Evolutionary conservation across 148 eudicot species (phyloP).

Genomic region (Chenopodium formosanum): DNA sequence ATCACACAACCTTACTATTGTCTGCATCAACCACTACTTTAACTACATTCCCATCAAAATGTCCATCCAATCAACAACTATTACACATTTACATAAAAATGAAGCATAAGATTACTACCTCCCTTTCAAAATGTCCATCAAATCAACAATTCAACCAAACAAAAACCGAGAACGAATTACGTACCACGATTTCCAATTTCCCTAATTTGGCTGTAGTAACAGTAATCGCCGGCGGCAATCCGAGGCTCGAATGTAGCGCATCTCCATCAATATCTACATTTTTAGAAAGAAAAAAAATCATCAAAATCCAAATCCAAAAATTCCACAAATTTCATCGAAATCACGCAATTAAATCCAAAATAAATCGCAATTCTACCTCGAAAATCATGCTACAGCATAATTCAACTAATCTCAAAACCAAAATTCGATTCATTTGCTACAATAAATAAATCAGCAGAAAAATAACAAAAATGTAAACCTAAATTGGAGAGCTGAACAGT

Average conservation of each 20-base stretch:
- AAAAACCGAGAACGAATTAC: constrained; percentile 23
- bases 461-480: constrained; percentile 36
- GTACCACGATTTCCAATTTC: constrained; percentile 79
- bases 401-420: constrained; percentile 9
- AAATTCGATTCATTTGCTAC: neutral
- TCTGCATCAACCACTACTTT: neutral
- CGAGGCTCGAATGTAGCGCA: constrained; percentile 86
- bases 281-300: constrained; percentile 2
- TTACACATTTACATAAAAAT: neutral
- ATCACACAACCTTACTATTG: neutral
- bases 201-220: constrained; percentile 88
- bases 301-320: neutral
- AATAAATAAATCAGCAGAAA: neutral
- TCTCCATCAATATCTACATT: constrained; percentile 82
- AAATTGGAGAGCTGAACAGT: constrained; percentile 91
- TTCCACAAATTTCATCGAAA: neutral
- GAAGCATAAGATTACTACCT: neutral
- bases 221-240: constrained; percentile 84
- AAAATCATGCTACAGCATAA: constrained; percentile 22
- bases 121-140: constrained; percentile 1
- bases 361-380: constrained; percentile 3
- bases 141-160: neutral
- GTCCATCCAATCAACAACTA: neutral
- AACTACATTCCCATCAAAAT: no score
- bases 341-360: neutral